Evolutionary conservation across 2,329 filamentous ascomycete genomes (phyloP).

Genomic region (Corinectria fuckeliana): DNA sequence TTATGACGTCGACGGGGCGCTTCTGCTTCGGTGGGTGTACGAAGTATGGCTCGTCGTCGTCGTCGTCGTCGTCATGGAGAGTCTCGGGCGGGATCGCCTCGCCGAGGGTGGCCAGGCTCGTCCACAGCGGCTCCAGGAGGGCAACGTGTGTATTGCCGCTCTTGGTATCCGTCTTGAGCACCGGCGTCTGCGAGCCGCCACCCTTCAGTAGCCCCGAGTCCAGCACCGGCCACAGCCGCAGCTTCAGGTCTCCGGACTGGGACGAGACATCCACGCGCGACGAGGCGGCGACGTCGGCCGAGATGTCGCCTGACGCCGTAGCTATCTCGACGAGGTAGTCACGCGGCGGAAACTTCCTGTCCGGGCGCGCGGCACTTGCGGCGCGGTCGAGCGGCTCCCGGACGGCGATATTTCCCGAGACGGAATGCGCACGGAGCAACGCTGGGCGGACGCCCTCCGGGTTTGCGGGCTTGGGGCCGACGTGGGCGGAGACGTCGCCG

Average conservation of each 20-base stretch:
- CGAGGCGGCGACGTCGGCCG: constrained; percentile 49
- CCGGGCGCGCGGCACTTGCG: constrained; percentile 22
- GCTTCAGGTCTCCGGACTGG: constrained; percentile 49
- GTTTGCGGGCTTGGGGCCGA: constrained; percentile 50
- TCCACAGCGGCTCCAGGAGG: constrained; percentile 55
- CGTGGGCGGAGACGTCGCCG: constrained; percentile 49
- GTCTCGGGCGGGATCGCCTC: constrained; percentile 18
- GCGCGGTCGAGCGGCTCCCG: constrained; percentile 47
- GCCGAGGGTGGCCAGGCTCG: constrained; percentile 23
- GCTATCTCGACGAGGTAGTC: constrained; percentile 54
- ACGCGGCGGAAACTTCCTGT: constrained; percentile 48
- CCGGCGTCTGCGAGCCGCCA: constrained; percentile 25
- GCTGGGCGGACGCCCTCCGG: constrained; percentile 47
- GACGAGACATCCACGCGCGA: constrained; percentile 45
- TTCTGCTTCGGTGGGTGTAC: constrained; percentile 11
- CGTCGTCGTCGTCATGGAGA: constrained; percentile 22
- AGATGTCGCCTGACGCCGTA: constrained; percentile 54
- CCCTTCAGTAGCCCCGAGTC: constrained; percentile 32
- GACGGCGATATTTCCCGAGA: constrained; percentile 53
- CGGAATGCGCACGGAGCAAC: constrained; percentile 48
- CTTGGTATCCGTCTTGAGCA: constrained; percentile 51
- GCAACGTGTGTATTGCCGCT: constrained; percentile 50
- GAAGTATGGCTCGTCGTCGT: constrained; percentile 30
- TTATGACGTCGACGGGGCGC: background rate
- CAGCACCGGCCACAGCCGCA: constrained; percentile 54